These are phyloP conservation scores for Hypoxylon sp. DNA, from an alignment of 2,329 filamentous ascomycete species.

Conservation along the genomic window DNA sequence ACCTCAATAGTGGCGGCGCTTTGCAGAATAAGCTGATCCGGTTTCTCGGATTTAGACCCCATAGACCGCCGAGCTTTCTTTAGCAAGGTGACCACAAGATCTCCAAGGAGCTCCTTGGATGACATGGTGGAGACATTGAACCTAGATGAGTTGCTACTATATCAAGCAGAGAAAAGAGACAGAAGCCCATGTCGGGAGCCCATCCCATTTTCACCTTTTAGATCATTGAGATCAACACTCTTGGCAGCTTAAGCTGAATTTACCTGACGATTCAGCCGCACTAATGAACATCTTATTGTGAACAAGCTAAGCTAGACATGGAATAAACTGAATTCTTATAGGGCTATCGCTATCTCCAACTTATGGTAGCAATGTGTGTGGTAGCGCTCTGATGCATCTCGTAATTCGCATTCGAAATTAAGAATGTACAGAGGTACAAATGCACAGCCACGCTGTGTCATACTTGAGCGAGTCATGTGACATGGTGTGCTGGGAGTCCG, in stretches of 20 bases:
- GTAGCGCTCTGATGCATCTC: not conserved
- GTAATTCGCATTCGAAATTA: slow-evolving; percentile 7
- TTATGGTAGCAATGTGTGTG: not conserved
- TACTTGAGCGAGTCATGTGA: slow-evolving; percentile 32
- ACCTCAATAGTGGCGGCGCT: not conserved
- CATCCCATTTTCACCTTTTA: not conserved
- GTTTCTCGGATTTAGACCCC: slow-evolving; percentile 7
- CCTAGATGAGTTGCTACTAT: not conserved
- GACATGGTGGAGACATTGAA: slow-evolving; percentile 30
- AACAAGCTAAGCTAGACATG: not conserved
- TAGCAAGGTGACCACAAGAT: slow-evolving; percentile 20
- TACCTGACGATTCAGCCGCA: not conserved
- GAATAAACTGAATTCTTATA: not conserved
- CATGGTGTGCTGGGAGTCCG: slow-evolving; percentile 20
- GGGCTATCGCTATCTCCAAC: not conserved
- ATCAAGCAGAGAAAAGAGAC: not conserved
- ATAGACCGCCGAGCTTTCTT: slow-evolving; percentile 35
- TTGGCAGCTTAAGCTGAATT: slow-evolving; percentile 18
- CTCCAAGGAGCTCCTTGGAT: slow-evolving; percentile 30
- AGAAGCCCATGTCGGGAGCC: not conserved
- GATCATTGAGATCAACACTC: not conserved
- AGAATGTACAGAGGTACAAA: not conserved
- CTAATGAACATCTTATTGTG: not conserved
- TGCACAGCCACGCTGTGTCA: not conserved
- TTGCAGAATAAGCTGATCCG: not conserved